phyloP scores from a whole-genome alignment of 2,329 filamentous ascomycete genomes.

The Emmonsiellopsis sp. region DNA sequence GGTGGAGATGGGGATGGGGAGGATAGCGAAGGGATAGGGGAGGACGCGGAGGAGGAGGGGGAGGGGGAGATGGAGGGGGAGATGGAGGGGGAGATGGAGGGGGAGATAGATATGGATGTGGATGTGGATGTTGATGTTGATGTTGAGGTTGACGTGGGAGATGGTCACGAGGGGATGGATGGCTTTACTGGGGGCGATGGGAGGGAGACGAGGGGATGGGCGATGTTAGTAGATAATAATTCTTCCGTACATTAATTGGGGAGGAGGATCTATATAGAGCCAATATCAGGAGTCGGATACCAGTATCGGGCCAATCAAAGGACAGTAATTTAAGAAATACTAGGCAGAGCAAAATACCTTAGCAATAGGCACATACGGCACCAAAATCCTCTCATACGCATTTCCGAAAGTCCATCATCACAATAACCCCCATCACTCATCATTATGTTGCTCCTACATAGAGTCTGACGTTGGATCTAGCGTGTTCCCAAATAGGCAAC shows the following conservation, averaged over 20 bases:
- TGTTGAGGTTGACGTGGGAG: constrained; percentile 6
- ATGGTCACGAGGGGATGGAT: constrained; percentile 11
- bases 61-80: neutral
- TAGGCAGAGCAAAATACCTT: no score
- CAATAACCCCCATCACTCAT: no score
- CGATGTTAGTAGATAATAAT: neutral
- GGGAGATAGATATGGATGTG: neutral
- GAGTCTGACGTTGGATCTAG: neutral
- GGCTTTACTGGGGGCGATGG: neutral
- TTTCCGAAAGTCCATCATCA: no score
- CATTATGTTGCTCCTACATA: no score
- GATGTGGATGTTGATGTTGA: neutral
- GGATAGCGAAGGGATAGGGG: constrained; percentile 25
- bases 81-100: neutral
- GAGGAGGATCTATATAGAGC: neutral
- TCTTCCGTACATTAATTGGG: neutral
- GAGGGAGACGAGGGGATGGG: constrained; percentile 12
- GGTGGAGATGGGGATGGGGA: neutral
- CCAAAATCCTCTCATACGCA: no score
- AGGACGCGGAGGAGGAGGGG: constrained; percentile 5
- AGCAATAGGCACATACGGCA: no score
- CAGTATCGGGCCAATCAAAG: no score
- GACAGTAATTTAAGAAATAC: no score
- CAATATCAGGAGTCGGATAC: no score
- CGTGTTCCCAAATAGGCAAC: constrained; percentile 4